Evolutionary conservation across 192 early-diverging fungal genomes (phyloP), one percentile per base, ranked within the genome.

Genomic region (Podila epicladia): DNA sequence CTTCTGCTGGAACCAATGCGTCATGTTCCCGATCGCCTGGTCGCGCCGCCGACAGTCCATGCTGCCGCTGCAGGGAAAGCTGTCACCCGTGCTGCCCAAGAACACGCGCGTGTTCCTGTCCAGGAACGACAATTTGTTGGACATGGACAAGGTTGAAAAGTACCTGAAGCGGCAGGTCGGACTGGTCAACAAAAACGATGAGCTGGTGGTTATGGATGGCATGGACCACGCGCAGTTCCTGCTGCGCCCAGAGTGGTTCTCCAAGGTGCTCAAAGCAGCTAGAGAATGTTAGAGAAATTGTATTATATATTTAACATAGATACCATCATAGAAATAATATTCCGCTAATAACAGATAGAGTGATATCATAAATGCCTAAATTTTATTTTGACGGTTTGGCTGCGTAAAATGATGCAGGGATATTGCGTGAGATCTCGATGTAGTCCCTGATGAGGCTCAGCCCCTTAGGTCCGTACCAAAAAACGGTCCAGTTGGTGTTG

Each of bases 401-500:
- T 17, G 58, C 15, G 38, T 24, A 29, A 82, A 92, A 93, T 3
- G 89, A 91, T 1, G 92, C 84, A 15, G 88, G 87, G 12, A 93
- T 89, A 38, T 64, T 59, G 53, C 82, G 72, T 4, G 89, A 88
- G 33, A 89, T 84, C 28, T 69, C 72, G 28, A 85, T 86, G 28
- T 88, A 91, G 20, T 82, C 76, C 8, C 65, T 66, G 9, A 93
- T 83, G 29, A 79, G 32, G 29, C 24, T 24, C 9, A 78, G 22
- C 5, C 85, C 89, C 9, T 85, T 78, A 29, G 67, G 51, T 24
- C 93, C 93, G 82, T 94, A 90, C 95, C 95, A 98, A 80, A 98
- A 98, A 62, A 96, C 87, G 50, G 92, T 92, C 97, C 97, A 98
- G 17, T 92, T 83, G 8, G 87, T 87, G 19, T 87, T 91, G 5